These are phyloP conservation scores for Candida sojae DNA, from an alignment of 1,139 yeast species.

Conservation along the genomic window DNA sequence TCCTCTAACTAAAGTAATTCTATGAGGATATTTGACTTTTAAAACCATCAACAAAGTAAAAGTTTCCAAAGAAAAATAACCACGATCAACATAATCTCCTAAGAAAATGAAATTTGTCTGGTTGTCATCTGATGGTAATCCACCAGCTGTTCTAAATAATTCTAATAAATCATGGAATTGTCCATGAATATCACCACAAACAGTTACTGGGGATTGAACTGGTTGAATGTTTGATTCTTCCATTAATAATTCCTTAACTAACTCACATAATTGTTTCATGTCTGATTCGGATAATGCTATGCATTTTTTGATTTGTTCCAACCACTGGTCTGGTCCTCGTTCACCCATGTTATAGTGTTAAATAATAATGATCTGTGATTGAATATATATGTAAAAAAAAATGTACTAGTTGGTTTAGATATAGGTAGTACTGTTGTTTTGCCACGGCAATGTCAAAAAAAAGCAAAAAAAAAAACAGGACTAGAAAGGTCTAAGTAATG, in stretches of 20 bases:
- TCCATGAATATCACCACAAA: conserved; percentile 98
- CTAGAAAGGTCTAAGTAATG: too few relatives aligned
- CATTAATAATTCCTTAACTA: conserved; percentile 79
- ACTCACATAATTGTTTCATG: conserved; percentile 94
- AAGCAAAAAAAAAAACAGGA: neutral
- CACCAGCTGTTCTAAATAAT: conserved; percentile 88
- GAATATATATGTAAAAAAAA: neutral
- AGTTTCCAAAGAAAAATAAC: conserved; percentile 90
- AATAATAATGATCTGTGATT: neutral
- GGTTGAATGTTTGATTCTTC: conserved; percentile 92
- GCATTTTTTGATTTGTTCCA: conserved; percentile 90
- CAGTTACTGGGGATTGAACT: conserved; percentile 95
- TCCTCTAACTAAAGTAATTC: conserved; percentile 87
- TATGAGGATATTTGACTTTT: conserved; percentile 82
- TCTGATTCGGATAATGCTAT: conserved; percentile 87
- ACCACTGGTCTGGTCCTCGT: conserved; percentile 95
- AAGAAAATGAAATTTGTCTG: conserved; percentile 71
- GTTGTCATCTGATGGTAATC: conserved; percentile 64
- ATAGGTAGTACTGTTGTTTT: neutral
- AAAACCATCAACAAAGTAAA: conserved; percentile 89
- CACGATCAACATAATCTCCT: conserved; percentile 97
- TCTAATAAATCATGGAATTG: conserved; percentile 95
- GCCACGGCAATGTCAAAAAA: conserved; percentile 2
- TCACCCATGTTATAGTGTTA: conserved; percentile 50
- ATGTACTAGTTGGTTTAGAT: neutral